phyloP scores from a whole-genome alignment of 768 basidiomycete species.

The Rhizopogon vesiculosus region DNA sequence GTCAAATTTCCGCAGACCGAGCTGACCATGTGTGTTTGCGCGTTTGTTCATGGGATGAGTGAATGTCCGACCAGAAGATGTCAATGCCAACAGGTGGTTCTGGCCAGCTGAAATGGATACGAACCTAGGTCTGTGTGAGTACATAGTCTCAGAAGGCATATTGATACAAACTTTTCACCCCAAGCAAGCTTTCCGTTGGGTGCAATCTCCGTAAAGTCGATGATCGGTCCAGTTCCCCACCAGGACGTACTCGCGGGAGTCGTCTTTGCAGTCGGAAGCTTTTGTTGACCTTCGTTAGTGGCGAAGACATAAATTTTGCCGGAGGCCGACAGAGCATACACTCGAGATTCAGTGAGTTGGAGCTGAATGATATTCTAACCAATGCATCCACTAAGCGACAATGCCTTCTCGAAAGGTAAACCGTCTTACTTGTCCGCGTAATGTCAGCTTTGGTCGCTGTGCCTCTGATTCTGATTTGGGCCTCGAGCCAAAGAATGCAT shows the following conservation, averaged over 20 bases:
- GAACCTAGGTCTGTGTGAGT: slow-evolving; percentile 43
- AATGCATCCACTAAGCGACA: not conserved
- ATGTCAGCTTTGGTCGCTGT: slow-evolving; percentile 43
- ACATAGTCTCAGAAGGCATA: not conserved
- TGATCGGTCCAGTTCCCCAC: slow-evolving; percentile 49
- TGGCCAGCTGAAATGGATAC: slow-evolving; percentile 67
- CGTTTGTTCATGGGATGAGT: slow-evolving; percentile 67
- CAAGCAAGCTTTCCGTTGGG: slow-evolving; percentile 51
- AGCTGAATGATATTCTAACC: slow-evolving; percentile 64
- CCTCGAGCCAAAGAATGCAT: slow-evolving; percentile 44
- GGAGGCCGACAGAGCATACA: slow-evolving; percentile 76
- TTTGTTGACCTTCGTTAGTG: slow-evolving; percentile 45
- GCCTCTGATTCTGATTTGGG: slow-evolving; percentile 17
- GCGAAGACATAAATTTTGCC: slow-evolving; percentile 74
- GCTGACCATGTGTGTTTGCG: slow-evolving; percentile 80
- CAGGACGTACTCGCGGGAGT: slow-evolving; percentile 46
- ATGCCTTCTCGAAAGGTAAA: not conserved
- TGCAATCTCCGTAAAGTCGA: slow-evolving; percentile 59
- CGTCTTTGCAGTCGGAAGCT: slow-evolving; percentile 29
- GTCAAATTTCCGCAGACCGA: slow-evolving; percentile 68
- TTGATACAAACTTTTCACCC: slow-evolving; percentile 57
- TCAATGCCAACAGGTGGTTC: slow-evolving; percentile 68
- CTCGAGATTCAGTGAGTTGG: slow-evolving; percentile 50
- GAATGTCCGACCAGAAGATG: slow-evolving; percentile 71
- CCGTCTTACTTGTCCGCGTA: slow-evolving; percentile 57